Evolutionary conservation across 352 stramenopile species (phyloP), one percentile per base, ranked within the genome.

Genomic region (Globisporangium uncinulatum): DNA sequence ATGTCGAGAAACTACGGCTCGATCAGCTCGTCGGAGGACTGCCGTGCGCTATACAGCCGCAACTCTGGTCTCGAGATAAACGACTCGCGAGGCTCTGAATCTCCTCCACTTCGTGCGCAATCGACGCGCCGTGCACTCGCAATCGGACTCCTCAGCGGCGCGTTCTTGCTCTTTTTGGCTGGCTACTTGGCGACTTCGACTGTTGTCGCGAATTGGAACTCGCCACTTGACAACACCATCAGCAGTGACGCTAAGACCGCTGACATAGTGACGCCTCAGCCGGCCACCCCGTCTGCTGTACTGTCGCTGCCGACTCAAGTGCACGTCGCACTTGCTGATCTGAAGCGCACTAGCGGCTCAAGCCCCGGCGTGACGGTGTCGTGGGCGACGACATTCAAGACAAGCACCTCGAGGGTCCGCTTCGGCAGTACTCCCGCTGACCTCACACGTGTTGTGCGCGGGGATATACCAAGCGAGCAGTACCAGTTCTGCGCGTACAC

Each of bases 401-500:
- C 76, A 8, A 20, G 29, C 0, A 70, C 66, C n/a, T 89, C 79
- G 17, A 63, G 56, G 4, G 75, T 87, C 32, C 71, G 70, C 21
- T 89, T 79, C 44, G 79, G 79, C 32, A 54, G 63, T 31, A 70
- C 51, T 7, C 56, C 64, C 11, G 51, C 53, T 13, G 45, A 71
- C 4, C 41, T 89, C 1, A 60, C 65, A 17, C 57, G n/a, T 2
- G 36, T 67, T 21, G 73, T 73, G 24, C 56, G 67, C 20, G 62
- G 67, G 0, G 44, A 69, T 14, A 48, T 54, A 9, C 59, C 70
- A 9, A 73, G 73, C 39, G 44, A 74, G 52, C 76, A 83, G 61
- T 95, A 95, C 61, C 37, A 69, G 51, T 94, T 91, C 60, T 92
- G 83, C 65, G 62, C 79, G 21, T 96, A 94, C 65, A 76, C 63